Evolutionary conservation across 352 stramenopile genomes (phyloP).

Genomic region (Phytophthora ramorum): DNA sequence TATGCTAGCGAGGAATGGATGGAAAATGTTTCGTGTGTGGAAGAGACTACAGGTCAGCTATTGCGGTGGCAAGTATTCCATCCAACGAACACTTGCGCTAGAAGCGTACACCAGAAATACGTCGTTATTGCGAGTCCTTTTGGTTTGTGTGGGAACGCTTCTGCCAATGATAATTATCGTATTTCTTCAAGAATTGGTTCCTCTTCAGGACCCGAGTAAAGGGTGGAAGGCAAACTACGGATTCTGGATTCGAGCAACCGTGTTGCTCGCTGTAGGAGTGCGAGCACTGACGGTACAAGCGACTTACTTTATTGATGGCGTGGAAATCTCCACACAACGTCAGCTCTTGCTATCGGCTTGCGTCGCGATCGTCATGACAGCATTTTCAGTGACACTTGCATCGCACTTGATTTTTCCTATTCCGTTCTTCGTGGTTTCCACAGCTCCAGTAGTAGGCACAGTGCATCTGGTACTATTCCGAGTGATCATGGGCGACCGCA

Average conservation of each 20-base stretch:
- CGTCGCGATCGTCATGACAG: not conserved
- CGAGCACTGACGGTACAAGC: not conserved
- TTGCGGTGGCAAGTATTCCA: constrained; percentile 13
- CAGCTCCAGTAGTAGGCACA: not conserved
- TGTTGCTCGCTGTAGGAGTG: not conserved
- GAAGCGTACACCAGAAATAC: constrained; percentile 10
- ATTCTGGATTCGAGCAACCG: constrained; percentile 8
- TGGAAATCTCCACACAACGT: not conserved
- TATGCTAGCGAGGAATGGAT: not conserved
- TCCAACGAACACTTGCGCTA: constrained; percentile 11
- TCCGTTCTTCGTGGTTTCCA: constrained; percentile 9
- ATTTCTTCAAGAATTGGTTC: constrained; percentile 6
- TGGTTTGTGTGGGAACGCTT: constrained; percentile 8
- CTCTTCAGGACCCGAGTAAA: constrained; percentile 9
- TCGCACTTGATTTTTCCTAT: constrained; percentile 6
- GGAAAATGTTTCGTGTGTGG: not conserved
- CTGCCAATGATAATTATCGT: constrained; percentile 2
- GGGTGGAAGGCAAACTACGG: constrained; percentile 11
- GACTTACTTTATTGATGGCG: constrained; percentile 9
- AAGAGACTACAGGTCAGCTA: constrained; percentile 11
- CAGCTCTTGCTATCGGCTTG: constrained; percentile 1
- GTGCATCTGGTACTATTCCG: constrained; percentile 3
- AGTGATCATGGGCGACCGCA: not conserved
- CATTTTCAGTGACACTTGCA: not conserved
- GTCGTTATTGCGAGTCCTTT: not conserved